Evolutionary conservation across 108 stramenopile species (phyloP).

Genomic region (Mayamaea pseudoterrestris): DNA sequence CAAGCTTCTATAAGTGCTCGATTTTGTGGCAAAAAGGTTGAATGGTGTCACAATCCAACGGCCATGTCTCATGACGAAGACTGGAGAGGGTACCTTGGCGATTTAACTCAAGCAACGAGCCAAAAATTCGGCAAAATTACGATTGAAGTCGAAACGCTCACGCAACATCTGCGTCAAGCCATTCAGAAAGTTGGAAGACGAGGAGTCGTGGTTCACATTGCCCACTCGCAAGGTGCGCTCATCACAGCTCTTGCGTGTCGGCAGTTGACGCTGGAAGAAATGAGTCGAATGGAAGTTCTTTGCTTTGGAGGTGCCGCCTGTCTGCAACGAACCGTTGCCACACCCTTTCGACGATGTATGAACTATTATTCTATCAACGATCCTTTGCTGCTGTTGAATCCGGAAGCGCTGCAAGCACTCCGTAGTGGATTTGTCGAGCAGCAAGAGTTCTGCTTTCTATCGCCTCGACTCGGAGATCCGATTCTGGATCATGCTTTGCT

Average conservation of each 20-base stretch:
- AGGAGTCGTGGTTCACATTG: constrained; percentile 73
- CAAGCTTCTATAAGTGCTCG: constrained; percentile 26
- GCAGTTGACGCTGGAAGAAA: constrained; percentile 51
- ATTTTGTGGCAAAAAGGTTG: constrained; percentile 41
- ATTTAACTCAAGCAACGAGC: constrained; percentile 69
- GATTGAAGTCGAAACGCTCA: constrained; percentile 59
- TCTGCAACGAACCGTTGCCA: constrained; percentile 40
- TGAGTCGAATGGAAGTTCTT: constrained; percentile 68
- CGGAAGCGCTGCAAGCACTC: constrained; percentile 53
- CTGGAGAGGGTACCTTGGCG: constrained; percentile 56
- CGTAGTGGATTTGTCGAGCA: constrained; percentile 47
- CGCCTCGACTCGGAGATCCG: constrained; percentile 60
- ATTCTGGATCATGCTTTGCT: constrained; percentile 66
- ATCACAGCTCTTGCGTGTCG: constrained; percentile 67
- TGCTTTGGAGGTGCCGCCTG: constrained; percentile 66
- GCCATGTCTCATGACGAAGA: constrained; percentile 63
- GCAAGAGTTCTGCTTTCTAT: constrained; percentile 49
- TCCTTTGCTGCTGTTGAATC: constrained; percentile 70
- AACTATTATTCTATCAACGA: constrained; percentile 87
- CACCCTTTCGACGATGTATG: constrained; percentile 67
- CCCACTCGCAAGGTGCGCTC: constrained; percentile 81
- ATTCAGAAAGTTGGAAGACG: constrained; percentile 41
- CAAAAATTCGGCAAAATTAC: constrained; percentile 74
- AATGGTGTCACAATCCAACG: constrained; percentile 80
- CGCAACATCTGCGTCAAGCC: constrained; percentile 53